Evolutionary conservation across 1,284 basidiomycete genomes (phyloP).

Genomic region (Singerocomus inundabilis): DNA sequence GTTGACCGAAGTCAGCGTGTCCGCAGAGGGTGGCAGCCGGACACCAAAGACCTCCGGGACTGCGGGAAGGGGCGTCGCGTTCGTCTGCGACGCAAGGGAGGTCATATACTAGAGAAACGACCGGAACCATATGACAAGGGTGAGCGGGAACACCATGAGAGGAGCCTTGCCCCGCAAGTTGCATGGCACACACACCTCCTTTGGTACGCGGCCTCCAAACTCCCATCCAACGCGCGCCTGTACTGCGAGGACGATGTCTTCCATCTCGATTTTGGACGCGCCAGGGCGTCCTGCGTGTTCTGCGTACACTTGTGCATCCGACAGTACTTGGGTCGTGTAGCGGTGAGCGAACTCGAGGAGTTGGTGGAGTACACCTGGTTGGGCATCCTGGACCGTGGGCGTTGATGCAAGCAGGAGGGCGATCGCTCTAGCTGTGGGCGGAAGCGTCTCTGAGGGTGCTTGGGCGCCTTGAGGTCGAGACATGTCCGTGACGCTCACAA

Average conservation of each 20-base stretch:
- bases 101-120: conserved; percentile 68
- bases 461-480: conserved; percentile 45
- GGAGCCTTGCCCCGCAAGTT: too few species aligned
- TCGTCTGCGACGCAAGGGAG: conserved; percentile 87
- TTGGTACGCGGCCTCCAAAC: conserved; percentile 89
- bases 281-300: conserved; percentile 85
- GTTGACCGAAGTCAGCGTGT: conserved; percentile 88
- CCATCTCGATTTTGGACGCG: conserved; percentile 71
- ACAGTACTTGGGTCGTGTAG: conserved; percentile 90
- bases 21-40: conserved; percentile 77
- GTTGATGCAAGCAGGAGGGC: conserved; percentile 91
- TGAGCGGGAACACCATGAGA: not conserved
- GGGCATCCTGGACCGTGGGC: conserved; percentile 90
- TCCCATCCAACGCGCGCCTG: conserved; percentile 94
- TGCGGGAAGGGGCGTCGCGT: conserved; percentile 84
- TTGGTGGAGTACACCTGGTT: conserved; percentile 92
- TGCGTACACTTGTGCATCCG: conserved; percentile 88
- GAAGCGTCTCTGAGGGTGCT: conserved; percentile 64
- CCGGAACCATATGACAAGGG: not conserved
- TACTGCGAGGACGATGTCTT: conserved; percentile 89
- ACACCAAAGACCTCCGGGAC: conserved; percentile 96
- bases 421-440: conserved; percentile 89
- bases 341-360: conserved; percentile 95
- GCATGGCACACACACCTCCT: conserved; percentile 68
- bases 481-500: conserved; percentile 37